Evolutionary conservation across 2,329 filamentous ascomycete genomes (phyloP).

Genomic region (Aureobasidium sp.): DNA sequence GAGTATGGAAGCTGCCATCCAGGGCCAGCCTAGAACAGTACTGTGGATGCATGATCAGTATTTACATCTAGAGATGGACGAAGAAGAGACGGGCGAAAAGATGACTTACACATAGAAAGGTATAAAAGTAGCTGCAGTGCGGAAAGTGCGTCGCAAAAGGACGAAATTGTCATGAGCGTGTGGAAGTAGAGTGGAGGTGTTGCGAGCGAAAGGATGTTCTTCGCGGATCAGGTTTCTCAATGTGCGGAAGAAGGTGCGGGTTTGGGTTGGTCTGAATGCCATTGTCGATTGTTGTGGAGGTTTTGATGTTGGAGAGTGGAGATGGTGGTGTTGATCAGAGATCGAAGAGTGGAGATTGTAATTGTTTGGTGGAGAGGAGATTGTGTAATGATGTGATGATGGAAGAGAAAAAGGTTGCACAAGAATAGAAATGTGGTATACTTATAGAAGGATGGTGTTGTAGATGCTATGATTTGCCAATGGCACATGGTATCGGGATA

Average conservation of each 20-base stretch:
- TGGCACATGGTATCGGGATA: neutral
- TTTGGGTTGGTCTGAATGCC: conserved; percentile 10
- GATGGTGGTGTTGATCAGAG: no score
- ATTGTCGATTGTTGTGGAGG: neutral
- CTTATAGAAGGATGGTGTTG: neutral
- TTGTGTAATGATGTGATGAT: neutral
- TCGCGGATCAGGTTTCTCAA: neutral
- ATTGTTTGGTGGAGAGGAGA: neutral
- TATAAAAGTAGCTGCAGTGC: neutral
- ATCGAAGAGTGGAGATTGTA: no score
- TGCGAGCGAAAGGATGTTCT: conserved; percentile 6
- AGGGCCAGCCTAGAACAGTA: conserved; percentile 1
- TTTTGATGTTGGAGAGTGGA: neutral
- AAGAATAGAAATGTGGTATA: neutral
- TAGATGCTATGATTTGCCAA: neutral
- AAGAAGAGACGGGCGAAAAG: no score
- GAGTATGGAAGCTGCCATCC: neutral
- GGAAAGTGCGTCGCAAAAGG: neutral
- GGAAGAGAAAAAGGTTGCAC: neutral
- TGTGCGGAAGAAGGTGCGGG: conserved; percentile 11
- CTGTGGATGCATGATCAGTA: neutral
- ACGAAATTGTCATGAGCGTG: conserved; percentile 2
- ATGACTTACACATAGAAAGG: neutral
- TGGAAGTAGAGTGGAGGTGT: neutral
- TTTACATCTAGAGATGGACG: neutral